Evolutionary conservation across 2,329 filamentous ascomycete species (phyloP).

Genomic region (Cercospora sp.): DNA sequence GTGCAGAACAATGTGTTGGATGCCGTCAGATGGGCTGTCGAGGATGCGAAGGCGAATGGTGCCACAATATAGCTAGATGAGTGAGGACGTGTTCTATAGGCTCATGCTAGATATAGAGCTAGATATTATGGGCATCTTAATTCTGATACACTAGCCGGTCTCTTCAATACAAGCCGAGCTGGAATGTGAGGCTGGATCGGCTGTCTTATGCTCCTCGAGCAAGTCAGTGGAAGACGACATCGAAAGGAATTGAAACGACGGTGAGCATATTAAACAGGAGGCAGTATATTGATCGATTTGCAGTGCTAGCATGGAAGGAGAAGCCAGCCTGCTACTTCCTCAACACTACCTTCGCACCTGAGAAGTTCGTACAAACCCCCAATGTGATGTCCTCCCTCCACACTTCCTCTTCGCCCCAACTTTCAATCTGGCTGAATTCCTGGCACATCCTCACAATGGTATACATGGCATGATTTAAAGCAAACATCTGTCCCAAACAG

Average conservation of each 20-base stretch:
- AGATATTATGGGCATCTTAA: not conserved
- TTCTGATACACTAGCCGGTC: not conserved
- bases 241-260: not conserved
- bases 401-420: not conserved
- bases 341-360: conserved; percentile 4
- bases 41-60: conserved; percentile 43
- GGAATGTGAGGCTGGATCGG: not conserved
- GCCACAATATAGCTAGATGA: not conserved
- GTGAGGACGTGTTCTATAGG: not conserved
- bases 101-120: not conserved
- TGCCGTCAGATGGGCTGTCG: conserved; percentile 74
- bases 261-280: not conserved
- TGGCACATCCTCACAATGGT: conserved; percentile 7
- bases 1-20: conserved; percentile 73
- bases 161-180: not conserved
- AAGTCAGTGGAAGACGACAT: not conserved
- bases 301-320: not conserved
- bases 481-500: conserved; percentile 17
- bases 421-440: not conserved
- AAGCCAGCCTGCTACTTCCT: not conserved
- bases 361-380: conserved; percentile 1
- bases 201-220: not conserved
- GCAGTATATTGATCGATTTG: not conserved
- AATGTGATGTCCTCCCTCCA: conserved; percentile 5
- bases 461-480: conserved; percentile 7